Conservation (phyloP, 2,329 filamentous ascomycete species). For the Fusarium agapanthi region DNA sequence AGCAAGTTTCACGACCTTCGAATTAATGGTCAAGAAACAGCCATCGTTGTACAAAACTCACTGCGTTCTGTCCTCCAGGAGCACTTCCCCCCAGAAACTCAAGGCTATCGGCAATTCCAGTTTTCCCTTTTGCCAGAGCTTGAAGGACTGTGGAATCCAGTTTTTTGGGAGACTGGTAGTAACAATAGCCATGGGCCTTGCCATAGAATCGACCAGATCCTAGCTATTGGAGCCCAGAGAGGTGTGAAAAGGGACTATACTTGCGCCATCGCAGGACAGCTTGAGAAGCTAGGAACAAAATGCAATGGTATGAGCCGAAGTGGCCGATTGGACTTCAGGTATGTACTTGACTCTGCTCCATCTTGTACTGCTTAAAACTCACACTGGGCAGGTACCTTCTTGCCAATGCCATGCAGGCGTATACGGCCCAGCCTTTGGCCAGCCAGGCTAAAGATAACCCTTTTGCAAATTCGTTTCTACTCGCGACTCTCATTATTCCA, state of each 20-base stretch:
- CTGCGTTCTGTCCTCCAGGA: conserved; percentile 61
- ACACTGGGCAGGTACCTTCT: conserved; percentile 61
- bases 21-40: conserved; percentile 53
- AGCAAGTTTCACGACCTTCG: conserved; percentile 58
- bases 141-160: conserved; percentile 61
- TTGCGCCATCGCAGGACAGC: conserved; percentile 56
- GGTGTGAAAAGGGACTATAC: conserved; percentile 62
- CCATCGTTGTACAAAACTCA: conserved; percentile 65
- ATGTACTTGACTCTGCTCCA: conserved; percentile 28
- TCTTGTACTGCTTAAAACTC: neutral
- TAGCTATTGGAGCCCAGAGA: conserved; percentile 67
- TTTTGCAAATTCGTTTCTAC: conserved; percentile 60
- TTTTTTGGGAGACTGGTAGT: conserved; percentile 54
- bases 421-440: conserved; percentile 59
- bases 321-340: conserved; percentile 68
- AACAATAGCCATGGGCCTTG: conserved; percentile 44
- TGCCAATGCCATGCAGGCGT: conserved; percentile 67
- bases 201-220: conserved; percentile 63
- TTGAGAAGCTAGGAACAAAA: conserved; percentile 65
- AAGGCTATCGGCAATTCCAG: conserved; percentile 58
- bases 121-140: conserved; percentile 59
- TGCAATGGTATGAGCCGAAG: conserved; percentile 59
- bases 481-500: conserved; percentile 67
- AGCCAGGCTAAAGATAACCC: conserved; percentile 63
- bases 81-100: conserved; percentile 59